Evolutionary conservation across 257 asterid species (phyloP).

Genomic region (Mitragyna speciosa): DNA sequence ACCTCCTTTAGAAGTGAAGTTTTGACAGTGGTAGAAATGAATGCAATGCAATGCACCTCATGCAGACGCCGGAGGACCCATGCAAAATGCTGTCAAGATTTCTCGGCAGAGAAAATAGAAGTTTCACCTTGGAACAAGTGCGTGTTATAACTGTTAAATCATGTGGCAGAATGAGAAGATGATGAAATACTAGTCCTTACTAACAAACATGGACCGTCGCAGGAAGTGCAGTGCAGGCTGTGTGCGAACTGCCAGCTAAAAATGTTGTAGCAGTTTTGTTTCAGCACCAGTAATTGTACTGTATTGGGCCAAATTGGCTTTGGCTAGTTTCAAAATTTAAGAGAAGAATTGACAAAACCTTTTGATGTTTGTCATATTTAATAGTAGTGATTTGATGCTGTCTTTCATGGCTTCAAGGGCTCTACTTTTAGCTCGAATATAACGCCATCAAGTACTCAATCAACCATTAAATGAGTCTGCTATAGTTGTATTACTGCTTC

Average conservation of each 20-base stretch:
- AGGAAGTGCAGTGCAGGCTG: background rate
- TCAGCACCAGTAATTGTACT: background rate
- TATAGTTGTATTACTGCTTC: background rate
- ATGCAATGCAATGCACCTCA: background rate
- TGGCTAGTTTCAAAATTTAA: slow-evolving; percentile 13
- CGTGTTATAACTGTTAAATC: slow-evolving; percentile 7
- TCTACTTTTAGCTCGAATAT: background rate
- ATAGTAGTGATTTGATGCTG: slow-evolving; percentile 9
- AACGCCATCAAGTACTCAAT: background rate
- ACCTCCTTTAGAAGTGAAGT: background rate
- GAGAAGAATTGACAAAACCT: slow-evolving; percentile 4
- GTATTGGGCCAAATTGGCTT: background rate
- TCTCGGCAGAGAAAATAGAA: background rate
- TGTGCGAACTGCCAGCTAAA: slow-evolving; percentile 9
- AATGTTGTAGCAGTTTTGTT: background rate
- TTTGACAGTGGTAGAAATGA: background rate
- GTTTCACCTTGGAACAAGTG: background rate
- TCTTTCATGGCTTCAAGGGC: background rate
- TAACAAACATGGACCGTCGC: slow-evolving; percentile 9
- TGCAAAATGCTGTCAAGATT: background rate
- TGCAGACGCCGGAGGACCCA: background rate
- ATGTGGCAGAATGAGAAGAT: slow-evolving; percentile 2
- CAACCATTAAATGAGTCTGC: background rate
- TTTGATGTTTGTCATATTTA: background rate
- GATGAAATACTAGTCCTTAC: background rate